phyloP scores from a whole-genome alignment of 192 early-diverging fungal genomes.

The Cladochytrium replicatum region DNA sequence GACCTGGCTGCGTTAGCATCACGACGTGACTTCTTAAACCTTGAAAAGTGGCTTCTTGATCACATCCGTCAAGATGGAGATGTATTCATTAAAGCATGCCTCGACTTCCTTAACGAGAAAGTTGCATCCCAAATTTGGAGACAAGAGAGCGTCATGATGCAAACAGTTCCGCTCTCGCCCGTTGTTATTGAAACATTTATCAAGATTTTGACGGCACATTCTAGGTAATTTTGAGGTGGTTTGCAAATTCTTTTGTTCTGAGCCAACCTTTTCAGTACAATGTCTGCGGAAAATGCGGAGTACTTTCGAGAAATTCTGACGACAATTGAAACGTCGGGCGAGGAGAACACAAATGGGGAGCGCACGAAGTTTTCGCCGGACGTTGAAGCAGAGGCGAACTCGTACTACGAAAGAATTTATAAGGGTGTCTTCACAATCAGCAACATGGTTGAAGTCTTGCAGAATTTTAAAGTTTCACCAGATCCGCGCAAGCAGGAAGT shows the following conservation, averaged over 20 bases:
- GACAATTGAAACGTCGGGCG: too few relatives aligned
- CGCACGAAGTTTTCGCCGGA: slow-evolving; percentile 52
- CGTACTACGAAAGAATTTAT: slow-evolving; percentile 68
- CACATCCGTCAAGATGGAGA: slow-evolving; percentile 54
- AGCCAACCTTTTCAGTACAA: slow-evolving; percentile 20
- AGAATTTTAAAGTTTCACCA: slow-evolving; percentile 67
- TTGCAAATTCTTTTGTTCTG: slow-evolving; percentile 15
- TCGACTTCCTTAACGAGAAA: slow-evolving; percentile 67
- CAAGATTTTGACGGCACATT: slow-evolving; percentile 37
- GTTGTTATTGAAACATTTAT: slow-evolving; percentile 64
- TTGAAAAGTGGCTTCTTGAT: slow-evolving; percentile 79
- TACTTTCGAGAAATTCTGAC: slow-evolving; percentile 47
- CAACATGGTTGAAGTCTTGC: slow-evolving; percentile 75
- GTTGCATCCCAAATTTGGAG: slow-evolving; percentile 35
- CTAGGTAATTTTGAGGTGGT: slow-evolving; percentile 13
- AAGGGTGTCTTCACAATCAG: slow-evolving; percentile 69
- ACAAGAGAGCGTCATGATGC: slow-evolving; percentile 26
- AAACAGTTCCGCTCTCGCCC: slow-evolving; percentile 43
- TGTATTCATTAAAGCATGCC: slow-evolving; percentile 55
- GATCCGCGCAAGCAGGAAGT: slow-evolving; percentile 68
- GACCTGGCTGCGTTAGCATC: slow-evolving; percentile 73
- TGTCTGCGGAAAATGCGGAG: slow-evolving; percentile 54
- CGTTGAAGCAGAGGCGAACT: slow-evolving; percentile 65
- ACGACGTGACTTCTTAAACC: slow-evolving; percentile 63
- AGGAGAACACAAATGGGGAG: not conserved